These are phyloP conservation scores for Aspergillus pseudoviridinutans DNA, from an alignment of 2,329 filamentous ascomycete species.

Conservation along the genomic window DNA sequence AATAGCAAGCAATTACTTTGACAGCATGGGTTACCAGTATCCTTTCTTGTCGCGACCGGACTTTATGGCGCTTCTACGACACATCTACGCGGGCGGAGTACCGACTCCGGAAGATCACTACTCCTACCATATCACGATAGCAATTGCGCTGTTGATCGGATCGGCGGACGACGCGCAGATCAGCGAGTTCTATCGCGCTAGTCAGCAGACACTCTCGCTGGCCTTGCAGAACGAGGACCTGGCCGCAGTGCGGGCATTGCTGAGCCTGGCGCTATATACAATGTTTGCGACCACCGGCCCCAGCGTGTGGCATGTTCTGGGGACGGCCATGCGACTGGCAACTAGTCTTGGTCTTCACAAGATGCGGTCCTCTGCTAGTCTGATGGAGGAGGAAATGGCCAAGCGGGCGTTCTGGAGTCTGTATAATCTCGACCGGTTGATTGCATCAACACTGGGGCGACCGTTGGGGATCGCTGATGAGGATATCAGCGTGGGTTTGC, in stretches of 20 bases:
- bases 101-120: slow-evolving; percentile 32
- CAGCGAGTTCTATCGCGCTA: slow-evolving; percentile 33
- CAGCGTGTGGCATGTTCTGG: slow-evolving; percentile 39
- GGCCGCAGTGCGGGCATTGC: slow-evolving; percentile 32
- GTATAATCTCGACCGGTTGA: slow-evolving; percentile 42
- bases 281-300: slow-evolving; percentile 36
- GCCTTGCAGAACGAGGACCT: slow-evolving; percentile 38
- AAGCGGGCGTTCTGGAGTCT: slow-evolving; percentile 44
- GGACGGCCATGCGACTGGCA: slow-evolving; percentile 34
- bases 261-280: slow-evolving; percentile 36
- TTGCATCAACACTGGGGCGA: slow-evolving; percentile 37
- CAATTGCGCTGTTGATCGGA: slow-evolving; percentile 33
- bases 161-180: slow-evolving; percentile 28
- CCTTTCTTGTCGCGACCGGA: slow-evolving; percentile 34
- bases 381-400: slow-evolving; percentile 36
- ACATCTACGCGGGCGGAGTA: slow-evolving; percentile 32
- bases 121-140: slow-evolving; percentile 36
- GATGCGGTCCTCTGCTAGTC: slow-evolving; percentile 20
- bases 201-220: slow-evolving; percentile 30
- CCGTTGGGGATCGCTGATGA: slow-evolving; percentile 41
- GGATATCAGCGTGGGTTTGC: slow-evolving; percentile 37
- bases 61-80: slow-evolving; percentile 30
- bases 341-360: slow-evolving; percentile 38
- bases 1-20: slow-evolving; percentile 33
- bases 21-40: slow-evolving; percentile 38